Conservation (phyloP, 1,284 basidiomycete genomes). For the Trametes polyzona region DNA sequence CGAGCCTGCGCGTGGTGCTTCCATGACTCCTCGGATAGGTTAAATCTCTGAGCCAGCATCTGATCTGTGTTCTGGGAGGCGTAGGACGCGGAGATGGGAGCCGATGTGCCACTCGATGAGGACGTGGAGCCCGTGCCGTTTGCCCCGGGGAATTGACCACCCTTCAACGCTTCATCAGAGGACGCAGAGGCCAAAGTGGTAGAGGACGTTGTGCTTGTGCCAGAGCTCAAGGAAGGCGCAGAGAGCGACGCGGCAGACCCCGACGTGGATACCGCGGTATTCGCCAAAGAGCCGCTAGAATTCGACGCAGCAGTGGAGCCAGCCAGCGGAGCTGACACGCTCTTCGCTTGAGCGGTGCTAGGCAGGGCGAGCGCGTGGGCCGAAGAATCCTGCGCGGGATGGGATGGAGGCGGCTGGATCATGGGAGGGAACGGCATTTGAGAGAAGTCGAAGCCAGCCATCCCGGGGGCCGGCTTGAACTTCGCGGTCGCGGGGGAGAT, state of each 20-base stretch:
- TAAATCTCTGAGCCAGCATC: slow-evolving; percentile 51
- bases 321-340: slow-evolving; percentile 70
- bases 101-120: slow-evolving; percentile 19
- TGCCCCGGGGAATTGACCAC: slow-evolving; percentile 43
- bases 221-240: slow-evolving; percentile 58
- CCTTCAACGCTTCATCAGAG: slow-evolving; percentile 49
- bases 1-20: slow-evolving; percentile 81
- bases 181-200: slow-evolving; percentile 46
- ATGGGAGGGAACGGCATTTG: slow-evolving; percentile 50
- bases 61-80: slow-evolving; percentile 46
- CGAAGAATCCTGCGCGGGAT: slow-evolving; percentile 35
- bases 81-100: slow-evolving; percentile 47
- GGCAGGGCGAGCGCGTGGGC: slow-evolving; percentile 50
- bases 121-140: slow-evolving; percentile 25
- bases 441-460: slow-evolving; percentile 49
- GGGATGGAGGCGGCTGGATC: slow-evolving; percentile 26
- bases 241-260: slow-evolving; percentile 61
- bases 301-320: slow-evolving; percentile 38
- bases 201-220: slow-evolving; percentile 53
- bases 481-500: slow-evolving; percentile 90
- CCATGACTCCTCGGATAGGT: slow-evolving; percentile 76
- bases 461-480: slow-evolving; percentile 64
- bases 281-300: slow-evolving; percentile 43
- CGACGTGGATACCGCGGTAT: slow-evolving; percentile 48
- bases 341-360: slow-evolving; percentile 51